These are phyloP conservation scores for Scenedesmus sp. DNA, from an alignment of 163 green algal species.

Conservation along the genomic window DNA sequence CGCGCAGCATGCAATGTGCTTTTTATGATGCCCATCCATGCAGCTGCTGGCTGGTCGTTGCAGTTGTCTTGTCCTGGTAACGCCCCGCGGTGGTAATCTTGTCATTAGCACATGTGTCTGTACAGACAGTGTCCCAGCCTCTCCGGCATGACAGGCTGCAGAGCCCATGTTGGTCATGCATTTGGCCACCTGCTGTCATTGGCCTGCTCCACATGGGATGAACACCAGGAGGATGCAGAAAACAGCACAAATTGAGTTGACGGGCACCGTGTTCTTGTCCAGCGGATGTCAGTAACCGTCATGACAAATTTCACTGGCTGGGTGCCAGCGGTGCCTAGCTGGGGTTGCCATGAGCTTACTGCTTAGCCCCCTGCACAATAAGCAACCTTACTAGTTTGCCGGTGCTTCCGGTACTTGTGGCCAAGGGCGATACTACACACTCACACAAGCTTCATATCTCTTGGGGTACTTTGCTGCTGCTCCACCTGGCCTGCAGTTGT, in stretches of 20 bases:
- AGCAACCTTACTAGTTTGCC: not conserved
- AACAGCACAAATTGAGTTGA: not conserved
- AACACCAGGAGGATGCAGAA: too few relatives aligned
- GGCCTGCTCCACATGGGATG: too few relatives aligned
- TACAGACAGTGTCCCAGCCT: too few relatives aligned
- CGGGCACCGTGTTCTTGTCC: not conserved
- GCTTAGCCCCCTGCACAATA: not conserved
- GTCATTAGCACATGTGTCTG: too few relatives aligned
- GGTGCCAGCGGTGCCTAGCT: not conserved
- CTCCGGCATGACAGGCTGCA: too few relatives aligned
- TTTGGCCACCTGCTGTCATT: too few relatives aligned
- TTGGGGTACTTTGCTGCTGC: not conserved
- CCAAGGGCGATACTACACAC: not conserved
- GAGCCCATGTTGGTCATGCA: too few relatives aligned
- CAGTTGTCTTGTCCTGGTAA: too few relatives aligned
- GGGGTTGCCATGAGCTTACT: not conserved
- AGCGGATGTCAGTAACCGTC: not conserved
- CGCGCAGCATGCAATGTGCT: too few relatives aligned
- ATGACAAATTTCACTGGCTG: not conserved
- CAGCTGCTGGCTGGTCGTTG: too few relatives aligned
- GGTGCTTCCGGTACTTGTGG: not conserved
- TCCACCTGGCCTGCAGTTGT: not conserved
- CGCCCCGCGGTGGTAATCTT: too few relatives aligned
- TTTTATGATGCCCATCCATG: too few relatives aligned
- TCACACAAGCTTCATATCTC: not conserved